A percentile compares a stretch with the other conserved stretches of the same genome.
These are phyloP conservation scores for Fusarium pseudonygamai DNA, from an alignment of 2,329 filamentous ascomycete genomes.

Conservation along the genomic window DNA sequence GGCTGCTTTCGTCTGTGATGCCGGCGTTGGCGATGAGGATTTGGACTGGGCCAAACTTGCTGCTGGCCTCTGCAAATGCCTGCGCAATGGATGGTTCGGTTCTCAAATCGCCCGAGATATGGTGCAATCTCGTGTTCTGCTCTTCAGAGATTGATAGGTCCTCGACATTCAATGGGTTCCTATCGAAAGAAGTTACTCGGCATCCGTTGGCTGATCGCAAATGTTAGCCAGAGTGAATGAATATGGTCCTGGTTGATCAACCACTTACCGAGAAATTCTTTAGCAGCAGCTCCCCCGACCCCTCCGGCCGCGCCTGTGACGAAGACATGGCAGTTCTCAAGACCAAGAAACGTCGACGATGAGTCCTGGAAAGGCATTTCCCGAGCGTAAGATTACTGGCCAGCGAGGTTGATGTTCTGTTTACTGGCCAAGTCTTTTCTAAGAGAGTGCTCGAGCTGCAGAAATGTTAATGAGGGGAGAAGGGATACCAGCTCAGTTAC, in stretches of 20 bases:
- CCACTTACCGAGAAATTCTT: not conserved
- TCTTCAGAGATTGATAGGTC: not conserved
- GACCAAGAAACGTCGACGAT: not conserved
- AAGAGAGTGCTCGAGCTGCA: rapidly evolving
- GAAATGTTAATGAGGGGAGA: not conserved
- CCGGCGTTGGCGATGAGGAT: not conserved
- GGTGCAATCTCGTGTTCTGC: not conserved
- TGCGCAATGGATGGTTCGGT: not conserved
- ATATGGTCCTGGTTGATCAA: rapidly evolving
- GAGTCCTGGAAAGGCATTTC: not conserved
- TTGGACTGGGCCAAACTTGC: not conserved
- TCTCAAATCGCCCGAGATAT: not conserved
- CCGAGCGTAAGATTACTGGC: rapidly evolving
- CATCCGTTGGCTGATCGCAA: not conserved
- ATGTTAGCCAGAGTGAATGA: not conserved
- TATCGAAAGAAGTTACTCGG: not conserved
- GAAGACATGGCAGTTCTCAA: not conserved
- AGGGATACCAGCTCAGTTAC: not conserved
- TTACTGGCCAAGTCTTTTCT: too few species aligned
- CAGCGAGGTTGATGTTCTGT: rapidly evolving
- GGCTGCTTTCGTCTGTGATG: not conserved
- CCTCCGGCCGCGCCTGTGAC: not conserved
- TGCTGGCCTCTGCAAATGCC: not conserved
- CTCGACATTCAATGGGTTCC: rapidly evolving
- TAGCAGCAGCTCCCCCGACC: not conserved